These are phyloP conservation scores for Stemphylium beticola DNA, from an alignment of 2,329 filamentous ascomycete genomes.

Conservation along the genomic window DNA sequence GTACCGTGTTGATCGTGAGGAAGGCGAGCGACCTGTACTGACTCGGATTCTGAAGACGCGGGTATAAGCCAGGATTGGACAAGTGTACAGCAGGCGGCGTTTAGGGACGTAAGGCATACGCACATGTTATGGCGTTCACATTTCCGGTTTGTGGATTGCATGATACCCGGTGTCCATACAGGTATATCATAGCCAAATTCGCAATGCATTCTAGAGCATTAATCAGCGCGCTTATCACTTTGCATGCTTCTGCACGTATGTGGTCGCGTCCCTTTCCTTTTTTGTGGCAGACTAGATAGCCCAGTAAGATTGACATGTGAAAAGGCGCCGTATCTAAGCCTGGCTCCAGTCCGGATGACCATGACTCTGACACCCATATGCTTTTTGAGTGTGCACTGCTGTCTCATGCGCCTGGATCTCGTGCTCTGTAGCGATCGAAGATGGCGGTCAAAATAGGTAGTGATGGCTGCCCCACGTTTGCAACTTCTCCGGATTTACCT, in stretches of 20 bases:
- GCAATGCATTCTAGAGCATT: background rate
- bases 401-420: slow-evolving; percentile 23
- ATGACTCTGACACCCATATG: slow-evolving; percentile 6
- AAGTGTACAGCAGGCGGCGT: background rate
- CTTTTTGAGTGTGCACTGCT: background rate
- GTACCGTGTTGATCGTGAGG: slow-evolving; percentile 24
- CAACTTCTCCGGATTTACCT: slow-evolving; percentile 9
- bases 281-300: background rate
- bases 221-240: background rate
- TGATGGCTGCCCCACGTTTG: slow-evolving; percentile 20
- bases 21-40: slow-evolving; percentile 22
- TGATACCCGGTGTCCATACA: background rate
- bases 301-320: slow-evolving; percentile 11
- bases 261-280: background rate
- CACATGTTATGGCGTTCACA: slow-evolving; percentile 1
- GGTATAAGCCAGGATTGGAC: background rate
- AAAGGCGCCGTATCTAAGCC: slow-evolving; percentile 5
- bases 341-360: background rate
- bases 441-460: slow-evolving; percentile 10
- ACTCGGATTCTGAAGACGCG: slow-evolving; percentile 3
- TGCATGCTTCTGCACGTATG: background rate
- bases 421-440: slow-evolving; percentile 15
- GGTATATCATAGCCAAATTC: background rate
- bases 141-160: background rate
- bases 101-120: background rate